These are phyloP conservation scores for Moniliella sp. DNA, from an alignment of 1,284 basidiomycete species.

Conservation along the genomic window DNA sequence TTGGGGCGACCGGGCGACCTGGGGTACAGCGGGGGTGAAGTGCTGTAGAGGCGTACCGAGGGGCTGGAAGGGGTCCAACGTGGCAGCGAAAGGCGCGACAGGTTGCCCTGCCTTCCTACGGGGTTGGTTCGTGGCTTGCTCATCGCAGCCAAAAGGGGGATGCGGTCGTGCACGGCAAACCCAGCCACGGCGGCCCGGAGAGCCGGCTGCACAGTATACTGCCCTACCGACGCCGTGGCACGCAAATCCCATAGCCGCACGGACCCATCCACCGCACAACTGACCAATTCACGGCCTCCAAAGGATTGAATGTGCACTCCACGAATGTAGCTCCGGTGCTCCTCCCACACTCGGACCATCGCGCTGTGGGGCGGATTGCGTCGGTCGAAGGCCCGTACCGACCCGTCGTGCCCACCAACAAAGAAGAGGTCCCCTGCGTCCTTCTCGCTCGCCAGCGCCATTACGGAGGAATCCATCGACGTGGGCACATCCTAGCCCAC, in stretches of 20 bases:
- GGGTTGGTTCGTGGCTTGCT: neutral
- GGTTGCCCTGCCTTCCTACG: neutral
- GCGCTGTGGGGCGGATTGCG: constrained; percentile 61
- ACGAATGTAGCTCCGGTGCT: constrained; percentile 76
- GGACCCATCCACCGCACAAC: constrained; percentile 60
- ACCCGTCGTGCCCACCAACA: constrained; percentile 79
- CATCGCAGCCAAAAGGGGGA: constrained; percentile 51
- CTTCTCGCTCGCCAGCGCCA: constrained; percentile 59
- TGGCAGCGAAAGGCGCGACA: neutral
- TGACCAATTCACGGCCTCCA: constrained; percentile 42
- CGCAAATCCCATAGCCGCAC: constrained; percentile 82
- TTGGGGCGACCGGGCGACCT: neutral
- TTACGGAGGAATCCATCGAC: constrained; percentile 68
- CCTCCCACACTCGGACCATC: constrained; percentile 53
- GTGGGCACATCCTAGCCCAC: constrained; percentile 56
- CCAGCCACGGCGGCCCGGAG: constrained; percentile 42
- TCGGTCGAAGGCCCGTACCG: constrained; percentile 67
- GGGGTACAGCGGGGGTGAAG: neutral
- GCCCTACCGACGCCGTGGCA: constrained; percentile 47
- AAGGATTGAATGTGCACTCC: constrained; percentile 67
- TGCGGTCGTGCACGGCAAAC: constrained; percentile 66
- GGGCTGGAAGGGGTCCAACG: neutral
- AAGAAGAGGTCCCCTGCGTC: constrained; percentile 60
- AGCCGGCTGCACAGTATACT: constrained; percentile 41
- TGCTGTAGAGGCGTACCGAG: neutral